Base-by-base conservation (phyloP, 805 yeast genomes). In the Hanseniaspora mollemarum region DNA sequence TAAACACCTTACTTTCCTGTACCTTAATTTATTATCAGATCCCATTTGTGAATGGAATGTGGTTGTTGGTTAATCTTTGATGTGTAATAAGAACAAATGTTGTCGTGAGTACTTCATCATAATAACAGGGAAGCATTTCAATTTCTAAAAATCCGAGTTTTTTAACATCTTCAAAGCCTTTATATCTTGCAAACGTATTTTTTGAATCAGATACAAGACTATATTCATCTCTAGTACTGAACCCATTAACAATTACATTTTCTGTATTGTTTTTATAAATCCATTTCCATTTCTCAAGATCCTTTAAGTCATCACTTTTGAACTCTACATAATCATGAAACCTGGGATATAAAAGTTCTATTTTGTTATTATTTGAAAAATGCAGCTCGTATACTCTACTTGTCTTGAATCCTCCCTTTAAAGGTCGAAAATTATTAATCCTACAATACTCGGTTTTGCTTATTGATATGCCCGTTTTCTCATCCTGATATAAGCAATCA, bases 311-410 rank as follows among this genome's bases (percentile, higher is more conserved):
- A 9, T 28, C 32, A 35, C 39, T 16, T 9, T 15, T 28, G 2
- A 45, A 13, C 2, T 21, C 8, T 18, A 37, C 15, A n/a, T 19
- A 45, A 24, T 45, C 49, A 37, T 45, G 42, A 22, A 37, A 37
- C 15, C 41, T 21, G 7, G 12, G 15, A 13, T 8, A 37, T 19
- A 8, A 3, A 26, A 37, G 8, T 13, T 35, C 22, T 6, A 35
- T 35, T 19, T 16, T 16, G 6, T 35, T 19, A 4, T 35, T 24
- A 4, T 16, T 5, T 35, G 6, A 13, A n/a, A 35, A 35, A 7
- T 35, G 10, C 4, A 35, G 6, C 7, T 35, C 39, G 19, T 35
- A 19, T 21, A 35, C 15, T 35, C 39, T 35, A 24, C 22, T 35
- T 18, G 19, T 35, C 8, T 35, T 35, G 8, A 35, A 18, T 7